Conservation (phyloP, 495 filamentous ascomycete genomes). For the Paragyromitra xinjiangensis region DNA sequence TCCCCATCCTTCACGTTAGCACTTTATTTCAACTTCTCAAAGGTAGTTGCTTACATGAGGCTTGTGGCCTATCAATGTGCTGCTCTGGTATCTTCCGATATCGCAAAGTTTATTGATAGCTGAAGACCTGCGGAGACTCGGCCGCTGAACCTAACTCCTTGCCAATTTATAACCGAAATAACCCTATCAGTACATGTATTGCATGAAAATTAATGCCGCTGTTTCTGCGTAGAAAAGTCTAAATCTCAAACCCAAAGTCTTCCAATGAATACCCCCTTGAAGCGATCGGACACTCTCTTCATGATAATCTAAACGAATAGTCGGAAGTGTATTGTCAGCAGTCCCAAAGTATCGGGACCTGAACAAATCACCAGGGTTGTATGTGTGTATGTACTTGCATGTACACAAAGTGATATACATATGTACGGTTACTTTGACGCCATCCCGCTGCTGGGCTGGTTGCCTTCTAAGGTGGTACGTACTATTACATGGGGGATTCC, state of each 20-base stretch:
- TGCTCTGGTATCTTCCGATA: neutral
- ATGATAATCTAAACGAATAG: neutral
- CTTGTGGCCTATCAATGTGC: neutral
- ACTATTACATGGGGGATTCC: conserved; percentile 9
- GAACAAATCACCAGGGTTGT: neutral
- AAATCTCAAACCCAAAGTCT: neutral
- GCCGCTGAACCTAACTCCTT: neutral
- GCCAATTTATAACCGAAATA: neutral
- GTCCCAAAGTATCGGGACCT: conserved; percentile 5
- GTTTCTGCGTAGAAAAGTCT: no score
- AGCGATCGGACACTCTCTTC: neutral
- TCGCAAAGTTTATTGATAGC: neutral
- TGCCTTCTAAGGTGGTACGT: conserved; percentile 18
- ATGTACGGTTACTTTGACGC: conserved; percentile 33
- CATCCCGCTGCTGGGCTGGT: conserved; percentile 23
- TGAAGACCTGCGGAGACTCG: neutral
- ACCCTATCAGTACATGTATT: neutral
- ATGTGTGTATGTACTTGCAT: conserved; percentile 13
- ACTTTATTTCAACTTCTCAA: neutral
- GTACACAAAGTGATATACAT: neutral
- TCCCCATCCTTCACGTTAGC: neutral
- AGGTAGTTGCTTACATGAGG: neutral
- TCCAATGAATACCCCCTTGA: neutral
- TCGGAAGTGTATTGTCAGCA: neutral
- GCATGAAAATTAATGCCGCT: neutral